Conservation (phyloP, 495 filamentous ascomycete genomes). For the Tuber indicum region DNA sequence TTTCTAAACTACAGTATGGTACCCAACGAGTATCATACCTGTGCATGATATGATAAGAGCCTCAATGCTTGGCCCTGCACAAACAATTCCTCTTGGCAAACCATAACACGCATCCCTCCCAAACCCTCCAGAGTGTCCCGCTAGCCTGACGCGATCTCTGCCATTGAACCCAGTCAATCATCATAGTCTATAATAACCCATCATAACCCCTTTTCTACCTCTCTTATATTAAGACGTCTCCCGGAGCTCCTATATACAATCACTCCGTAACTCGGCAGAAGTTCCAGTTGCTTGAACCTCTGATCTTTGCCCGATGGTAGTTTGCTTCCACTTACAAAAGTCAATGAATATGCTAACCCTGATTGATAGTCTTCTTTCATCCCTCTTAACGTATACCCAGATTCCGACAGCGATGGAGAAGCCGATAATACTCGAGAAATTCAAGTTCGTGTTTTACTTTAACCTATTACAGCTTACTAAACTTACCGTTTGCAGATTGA, state of each 20-base stretch:
- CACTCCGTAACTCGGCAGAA: not conserved
- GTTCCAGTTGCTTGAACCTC: not conserved
- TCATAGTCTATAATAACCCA: not conserved
- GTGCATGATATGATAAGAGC: not conserved
- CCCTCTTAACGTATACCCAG: slow-evolving; percentile 86
- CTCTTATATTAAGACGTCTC: not conserved
- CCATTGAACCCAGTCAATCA: not conserved
- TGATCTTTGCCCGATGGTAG: not conserved
- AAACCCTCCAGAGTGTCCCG: not conserved
- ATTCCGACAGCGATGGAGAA: slow-evolving; percentile 82
- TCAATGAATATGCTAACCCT: not conserved
- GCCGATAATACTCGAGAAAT: slow-evolving; percentile 92
- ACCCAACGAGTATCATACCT: too few species aligned
- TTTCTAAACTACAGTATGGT: not conserved
- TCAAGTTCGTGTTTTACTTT: slow-evolving; percentile 46
- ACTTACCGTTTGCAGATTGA: slow-evolving; percentile 60
- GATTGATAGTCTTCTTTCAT: slow-evolving; percentile 51
- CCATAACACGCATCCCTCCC: not conserved
- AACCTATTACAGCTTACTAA: not conserved
- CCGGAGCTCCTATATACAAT: not conserved
- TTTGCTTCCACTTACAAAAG: not conserved
- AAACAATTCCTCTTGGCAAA: not conserved
- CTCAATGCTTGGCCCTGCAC: not conserved
- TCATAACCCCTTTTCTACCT: not conserved
- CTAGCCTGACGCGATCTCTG: not conserved